Percentiles rank a stretch among this genome's conserved stretches.
phyloP scores from a whole-genome alignment of 2,329 filamentous ascomycete species.

The Emmonsia crescens region DNA sequence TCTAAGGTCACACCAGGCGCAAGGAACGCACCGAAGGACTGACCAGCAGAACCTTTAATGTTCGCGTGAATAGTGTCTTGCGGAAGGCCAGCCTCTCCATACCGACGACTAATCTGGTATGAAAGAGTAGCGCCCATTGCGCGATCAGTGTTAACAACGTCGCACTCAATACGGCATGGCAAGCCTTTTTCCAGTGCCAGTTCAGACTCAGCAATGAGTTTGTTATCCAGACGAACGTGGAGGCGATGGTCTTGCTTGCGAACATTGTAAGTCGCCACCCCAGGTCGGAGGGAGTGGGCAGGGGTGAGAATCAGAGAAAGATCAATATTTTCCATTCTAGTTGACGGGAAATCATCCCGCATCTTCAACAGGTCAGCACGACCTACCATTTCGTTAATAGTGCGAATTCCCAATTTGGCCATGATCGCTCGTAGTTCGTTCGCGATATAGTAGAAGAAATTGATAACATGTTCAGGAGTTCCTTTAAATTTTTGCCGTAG shows the following conservation, averaged over 20 bases:
- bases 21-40: slow-evolving; percentile 91
- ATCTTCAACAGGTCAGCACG: slow-evolving; percentile 78
- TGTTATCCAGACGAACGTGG: slow-evolving; percentile 89
- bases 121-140: slow-evolving; percentile 87
- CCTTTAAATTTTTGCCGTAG: slow-evolving; percentile 88
- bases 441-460: slow-evolving; percentile 96
- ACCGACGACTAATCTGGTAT: slow-evolving; percentile 89
- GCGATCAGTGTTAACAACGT: slow-evolving; percentile 93
- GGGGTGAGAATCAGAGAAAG: slow-evolving; percentile 86
- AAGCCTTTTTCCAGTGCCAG: slow-evolving; percentile 88
- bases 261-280: slow-evolving; percentile 93
- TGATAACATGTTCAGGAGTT: slow-evolving; percentile 91
- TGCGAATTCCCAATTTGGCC: slow-evolving; percentile 89
- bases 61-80: slow-evolving; percentile 93
- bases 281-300: slow-evolving; percentile 88
- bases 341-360: slow-evolving; percentile 74
- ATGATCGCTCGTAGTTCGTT: slow-evolving; percentile 96
- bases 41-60: slow-evolving; percentile 90
- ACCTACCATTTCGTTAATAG: slow-evolving; percentile 96
- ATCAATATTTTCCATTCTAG: slow-evolving; percentile 88
- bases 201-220: slow-evolving; percentile 91
- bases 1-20: slow-evolving; percentile 89
- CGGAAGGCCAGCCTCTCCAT: slow-evolving; percentile 78
- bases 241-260: slow-evolving; percentile 95
- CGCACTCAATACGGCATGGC: slow-evolving; percentile 85